Evolutionary conservation across 164 flowering plant species (phyloP), one percentile per base, ranked within the genome.

Genomic region (Tetracentron sinense): DNA sequence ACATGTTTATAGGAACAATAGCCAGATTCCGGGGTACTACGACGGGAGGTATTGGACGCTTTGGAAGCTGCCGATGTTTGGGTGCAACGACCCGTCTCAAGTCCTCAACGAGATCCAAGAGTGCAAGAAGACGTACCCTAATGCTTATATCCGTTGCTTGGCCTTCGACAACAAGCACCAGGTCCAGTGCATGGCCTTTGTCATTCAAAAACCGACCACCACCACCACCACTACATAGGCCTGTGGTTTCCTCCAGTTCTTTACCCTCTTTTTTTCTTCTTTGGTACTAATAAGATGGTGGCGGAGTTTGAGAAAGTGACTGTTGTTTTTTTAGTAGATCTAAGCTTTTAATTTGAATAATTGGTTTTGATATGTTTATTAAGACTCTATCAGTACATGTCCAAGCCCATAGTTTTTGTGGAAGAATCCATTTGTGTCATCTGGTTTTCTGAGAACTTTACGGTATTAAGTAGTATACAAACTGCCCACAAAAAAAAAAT

Each of bases 21-120:
- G 85, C 73, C 47, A 70, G 50, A 84, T 84, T 48, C 88, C 93
- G 11, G 88, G 88, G 6, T 89, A 85, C 83, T 89, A 89, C 64
- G 96, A 89, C 33, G 92, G 92, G 33, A 76, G 92, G 63, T 89
- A 86, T 51, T 86, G 92, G 90, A 86, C 92, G 8, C 58, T 86
- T 59, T 86, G 90, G 92, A 85, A 85, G 78, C 78, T 88, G 64
- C 89, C 91, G 3, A 88, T 85, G 96, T 86, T 86, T 67, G 91
- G 96, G 0, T 86, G 88, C 82, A 78, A 22, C 17, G 87, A 86
- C 57, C 27, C 87, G 0, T 65, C 85, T 2, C 88, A 79, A 56
- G 87, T 89, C 20, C 80, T 89, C 26, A 50, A 71, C 15, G 92
- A 89, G 71, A 78, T 89, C 54, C 48, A 75, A 0, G 82, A 82